A percentile compares a stretch with the other conserved stretches of the same genome.
Evolutionary conservation across 1,284 basidiomycete species (phyloP).

Genomic region (Moesziomyces globuligerus): DNA sequence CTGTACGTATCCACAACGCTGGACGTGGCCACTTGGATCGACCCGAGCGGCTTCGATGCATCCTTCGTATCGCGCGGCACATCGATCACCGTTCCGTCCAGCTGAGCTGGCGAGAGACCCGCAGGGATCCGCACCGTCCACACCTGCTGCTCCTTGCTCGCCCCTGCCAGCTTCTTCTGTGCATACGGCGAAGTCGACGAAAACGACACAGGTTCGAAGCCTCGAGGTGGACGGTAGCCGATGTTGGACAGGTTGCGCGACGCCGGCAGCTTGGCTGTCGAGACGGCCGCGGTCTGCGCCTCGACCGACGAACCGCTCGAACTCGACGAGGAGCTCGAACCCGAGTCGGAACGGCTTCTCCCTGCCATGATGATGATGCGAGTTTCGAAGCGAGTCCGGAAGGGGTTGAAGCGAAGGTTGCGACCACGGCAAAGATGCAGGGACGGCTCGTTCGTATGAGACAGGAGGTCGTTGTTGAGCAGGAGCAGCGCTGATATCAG

Average conservation of each 20-base stretch:
- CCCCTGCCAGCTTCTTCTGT: constrained; percentile 24
- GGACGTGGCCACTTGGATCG: constrained; percentile 19
- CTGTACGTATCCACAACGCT: constrained; percentile 36
- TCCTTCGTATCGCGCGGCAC: constrained; percentile 24
- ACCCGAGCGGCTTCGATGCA: constrained; percentile 19
- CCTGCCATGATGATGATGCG: constrained; percentile 14
- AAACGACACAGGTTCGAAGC: constrained; percentile 36
- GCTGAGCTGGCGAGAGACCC: constrained; percentile 30
- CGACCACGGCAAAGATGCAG: no score
- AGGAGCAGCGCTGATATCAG: no score
- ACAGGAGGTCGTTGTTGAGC: no score
- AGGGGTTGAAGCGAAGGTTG: not conserved
- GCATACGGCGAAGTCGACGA: constrained; percentile 13
- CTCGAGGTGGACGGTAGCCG: constrained; percentile 40
- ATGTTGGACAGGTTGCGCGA: constrained; percentile 36
- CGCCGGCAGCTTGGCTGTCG: constrained; percentile 26
- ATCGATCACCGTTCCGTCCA: constrained; percentile 41
- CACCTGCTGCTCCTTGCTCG: constrained; percentile 22
- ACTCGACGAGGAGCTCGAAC: constrained; percentile 38
- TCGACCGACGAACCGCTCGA: constrained; percentile 35
- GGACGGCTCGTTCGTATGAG: no score
- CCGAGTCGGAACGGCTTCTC: constrained; percentile 35
- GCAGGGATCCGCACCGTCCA: constrained; percentile 46
- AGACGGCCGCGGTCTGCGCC: constrained; percentile 21
- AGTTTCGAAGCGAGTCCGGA: not conserved